Percentiles rank a stretch among this genome's conserved stretches.
Evolutionary conservation across 2,329 filamentous ascomycete genomes (phyloP).

Genomic region (Remersonia thermophila): DNA sequence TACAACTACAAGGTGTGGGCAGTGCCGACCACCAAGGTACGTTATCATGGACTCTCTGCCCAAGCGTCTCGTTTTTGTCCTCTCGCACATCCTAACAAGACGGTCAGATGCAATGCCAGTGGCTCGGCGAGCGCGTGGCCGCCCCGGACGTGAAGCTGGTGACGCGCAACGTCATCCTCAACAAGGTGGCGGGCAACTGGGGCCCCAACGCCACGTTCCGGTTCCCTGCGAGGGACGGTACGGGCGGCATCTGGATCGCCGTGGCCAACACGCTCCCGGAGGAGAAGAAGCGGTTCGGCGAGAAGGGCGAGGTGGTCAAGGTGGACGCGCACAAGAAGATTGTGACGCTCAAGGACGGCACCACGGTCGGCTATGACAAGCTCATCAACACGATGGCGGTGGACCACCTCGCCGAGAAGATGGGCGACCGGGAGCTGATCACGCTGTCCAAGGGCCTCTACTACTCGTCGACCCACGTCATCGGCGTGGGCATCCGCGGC

Average conservation of each 20-base stretch:
- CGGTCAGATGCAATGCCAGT: conserved; percentile 88
- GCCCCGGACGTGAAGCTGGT: conserved; percentile 91
- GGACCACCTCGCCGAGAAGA: conserved; percentile 73
- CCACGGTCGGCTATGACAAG: conserved; percentile 80
- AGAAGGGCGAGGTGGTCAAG: conserved; percentile 70
- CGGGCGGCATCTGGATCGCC: conserved; percentile 97
- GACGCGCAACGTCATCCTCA: conserved; percentile 85
- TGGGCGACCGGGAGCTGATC: conserved; percentile 77
- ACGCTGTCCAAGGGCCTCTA: conserved; percentile 79
- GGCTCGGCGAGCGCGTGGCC: conserved; percentile 97
- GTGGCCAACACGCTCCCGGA: conserved; percentile 86
- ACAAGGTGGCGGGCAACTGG: conserved; percentile 96
- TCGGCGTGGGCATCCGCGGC: conserved; percentile 90
- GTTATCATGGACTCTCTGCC: conserved; percentile 15
- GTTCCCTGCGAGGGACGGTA: conserved; percentile 91
- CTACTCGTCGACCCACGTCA: conserved; percentile 95
- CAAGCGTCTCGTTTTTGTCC: not conserved
- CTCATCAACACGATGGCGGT: conserved; percentile 94
- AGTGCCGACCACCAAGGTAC: conserved; percentile 89
- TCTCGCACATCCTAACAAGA: conserved; percentile 1
- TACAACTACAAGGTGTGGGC: conserved; percentile 99
- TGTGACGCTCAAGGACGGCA: conserved; percentile 73
- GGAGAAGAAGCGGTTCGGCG: conserved; percentile 83
- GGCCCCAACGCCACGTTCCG: conserved; percentile 97
- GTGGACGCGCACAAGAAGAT: conserved; percentile 77